Percentiles rank a stretch among this genome's conserved stretches.
Conservation (phyloP, 345 rosid genomes). For the Salix purpurea region DNA sequence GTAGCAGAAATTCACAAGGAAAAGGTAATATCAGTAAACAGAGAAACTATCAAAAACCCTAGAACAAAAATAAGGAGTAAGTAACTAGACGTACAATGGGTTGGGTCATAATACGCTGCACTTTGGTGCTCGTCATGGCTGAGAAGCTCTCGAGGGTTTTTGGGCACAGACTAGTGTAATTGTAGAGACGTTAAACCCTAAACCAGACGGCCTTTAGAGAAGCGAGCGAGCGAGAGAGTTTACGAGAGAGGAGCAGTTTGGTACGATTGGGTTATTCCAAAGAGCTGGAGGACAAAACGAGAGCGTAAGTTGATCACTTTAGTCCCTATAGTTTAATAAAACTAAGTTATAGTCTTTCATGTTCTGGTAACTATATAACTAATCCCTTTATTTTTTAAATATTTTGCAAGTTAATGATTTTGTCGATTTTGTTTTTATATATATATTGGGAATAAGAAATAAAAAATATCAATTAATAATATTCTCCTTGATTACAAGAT, state of each 20-base stretch:
- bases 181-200: background rate
- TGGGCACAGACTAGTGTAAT: background rate
- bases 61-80: background rate
- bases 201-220: background rate
- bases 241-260: background rate
- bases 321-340: too few species aligned
- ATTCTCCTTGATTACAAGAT: too few species aligned
- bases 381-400: too few species aligned
- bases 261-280: background rate
- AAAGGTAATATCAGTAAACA: background rate
- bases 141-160: slow-evolving; percentile 9
- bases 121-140: slow-evolving; percentile 85
- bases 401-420: too few species aligned
- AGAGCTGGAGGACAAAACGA: too few species aligned
- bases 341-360: too few species aligned
- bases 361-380: too few species aligned
- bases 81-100: slow-evolving; percentile 46
- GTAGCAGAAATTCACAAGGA: background rate
- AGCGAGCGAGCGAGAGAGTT: background rate
- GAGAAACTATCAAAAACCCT: background rate
- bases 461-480: too few species aligned
- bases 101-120: slow-evolving; percentile 79
- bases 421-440: too few species aligned
- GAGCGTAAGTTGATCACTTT: too few species aligned
- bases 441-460: too few species aligned